Evolutionary conservation across 176 grass and related monocot genomes (phyloP).

Genomic region (Echinochloa phyllopogon): DNA sequence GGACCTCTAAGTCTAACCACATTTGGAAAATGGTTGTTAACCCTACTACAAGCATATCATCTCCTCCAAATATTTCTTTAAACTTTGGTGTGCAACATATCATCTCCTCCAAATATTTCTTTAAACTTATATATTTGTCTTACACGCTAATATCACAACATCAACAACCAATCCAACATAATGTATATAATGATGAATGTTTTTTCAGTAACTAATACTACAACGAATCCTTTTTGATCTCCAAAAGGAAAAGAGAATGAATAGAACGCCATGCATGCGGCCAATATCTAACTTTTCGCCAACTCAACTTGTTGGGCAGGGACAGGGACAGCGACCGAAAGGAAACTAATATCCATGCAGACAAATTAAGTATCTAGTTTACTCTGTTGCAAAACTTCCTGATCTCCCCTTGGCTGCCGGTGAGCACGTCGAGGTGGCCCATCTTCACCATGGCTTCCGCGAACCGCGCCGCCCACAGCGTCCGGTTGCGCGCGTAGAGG

Average conservation of each 20-base stretch:
- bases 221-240: background rate
- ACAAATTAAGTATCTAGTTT: slow-evolving; percentile 32
- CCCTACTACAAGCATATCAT: background rate
- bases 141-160: background rate
- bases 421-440: slow-evolving; percentile 63
- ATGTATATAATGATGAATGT: background rate
- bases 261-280: background rate
- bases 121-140: background rate
- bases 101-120: too few species aligned
- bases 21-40: background rate
- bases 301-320: background rate
- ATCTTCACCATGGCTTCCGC: slow-evolving; percentile 75
- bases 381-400: slow-evolving; percentile 55
- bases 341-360: background rate
- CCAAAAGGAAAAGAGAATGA: background rate
- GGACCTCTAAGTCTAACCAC: background rate
- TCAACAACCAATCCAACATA: background rate
- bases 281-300: background rate
- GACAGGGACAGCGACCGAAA: background rate
- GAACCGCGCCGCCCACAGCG: slow-evolving; percentile 44
- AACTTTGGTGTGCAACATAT: too few species aligned
- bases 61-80: too few species aligned
- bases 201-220: background rate
- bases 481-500: slow-evolving; percentile 42
- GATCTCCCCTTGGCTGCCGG: slow-evolving; percentile 58